Percentiles rank a stretch among this genome's conserved stretches.
Conservation (phyloP, 1,284 basidiomycete genomes). For the Naganishia cerealis region DNA sequence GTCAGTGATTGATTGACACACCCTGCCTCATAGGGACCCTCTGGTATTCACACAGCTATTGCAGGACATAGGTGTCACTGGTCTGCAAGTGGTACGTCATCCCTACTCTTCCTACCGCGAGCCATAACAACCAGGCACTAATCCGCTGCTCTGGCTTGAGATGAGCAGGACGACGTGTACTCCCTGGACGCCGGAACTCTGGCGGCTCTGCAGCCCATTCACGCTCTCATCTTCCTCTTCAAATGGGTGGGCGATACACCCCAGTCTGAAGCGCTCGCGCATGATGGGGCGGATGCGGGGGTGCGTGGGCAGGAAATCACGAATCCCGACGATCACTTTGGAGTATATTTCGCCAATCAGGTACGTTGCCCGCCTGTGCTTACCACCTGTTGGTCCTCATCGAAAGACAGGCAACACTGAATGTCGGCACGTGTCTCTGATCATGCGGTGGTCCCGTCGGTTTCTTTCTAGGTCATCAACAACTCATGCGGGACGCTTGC, state of each 20-base stretch:
- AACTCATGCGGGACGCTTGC: conserved; percentile 91
- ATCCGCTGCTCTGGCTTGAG: not conserved
- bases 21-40: conserved; percentile 43
- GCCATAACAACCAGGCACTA: not conserved
- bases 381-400: no score
- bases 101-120: conserved; percentile 31
- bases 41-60: conserved; percentile 56
- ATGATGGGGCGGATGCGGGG: conserved; percentile 56
- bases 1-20: not conserved
- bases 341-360: conserved; percentile 87
- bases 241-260: conserved; percentile 70
- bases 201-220: conserved; percentile 70
- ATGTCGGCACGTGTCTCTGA: not conserved
- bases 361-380: conserved; percentile 38
- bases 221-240: conserved; percentile 88
- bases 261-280: conserved; percentile 47
- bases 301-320: conserved; percentile 47
- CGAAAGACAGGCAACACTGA: no score
- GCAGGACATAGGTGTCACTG: conserved; percentile 54
- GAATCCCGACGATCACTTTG: conserved; percentile 65
- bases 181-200: conserved; percentile 75
- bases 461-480: conserved; percentile 66
- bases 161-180: conserved; percentile 70
- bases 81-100: conserved; percentile 55
- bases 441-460: no score